These are phyloP conservation scores for Fusarium euwallaceae DNA, from an alignment of 2,329 filamentous ascomycete genomes.

Conservation along the genomic window DNA sequence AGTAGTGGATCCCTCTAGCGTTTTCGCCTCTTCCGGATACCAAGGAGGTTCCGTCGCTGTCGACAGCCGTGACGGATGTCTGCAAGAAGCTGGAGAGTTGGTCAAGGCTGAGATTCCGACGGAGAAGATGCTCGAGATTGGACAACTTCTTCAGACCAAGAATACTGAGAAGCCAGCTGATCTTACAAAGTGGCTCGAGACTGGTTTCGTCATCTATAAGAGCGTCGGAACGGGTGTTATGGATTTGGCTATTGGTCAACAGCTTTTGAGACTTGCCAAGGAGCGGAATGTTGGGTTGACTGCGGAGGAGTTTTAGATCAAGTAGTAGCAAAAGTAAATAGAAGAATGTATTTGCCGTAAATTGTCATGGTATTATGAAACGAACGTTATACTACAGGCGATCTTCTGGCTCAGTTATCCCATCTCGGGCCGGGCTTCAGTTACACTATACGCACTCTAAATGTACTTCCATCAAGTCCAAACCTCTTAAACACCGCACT, in stretches of 20 bases:
- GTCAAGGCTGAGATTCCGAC: constrained; percentile 44
- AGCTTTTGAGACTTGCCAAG: constrained; percentile 69
- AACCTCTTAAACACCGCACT: neutral
- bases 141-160: constrained; percentile 63
- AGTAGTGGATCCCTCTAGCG: constrained; percentile 29
- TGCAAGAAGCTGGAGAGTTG: constrained; percentile 50
- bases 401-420: no score
- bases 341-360: neutral
- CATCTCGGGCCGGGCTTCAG: no score
- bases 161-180: constrained; percentile 7
- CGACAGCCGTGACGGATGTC: constrained; percentile 47
- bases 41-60: constrained; percentile 40
- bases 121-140: constrained; percentile 55
- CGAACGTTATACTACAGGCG: neutral
- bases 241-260: constrained; percentile 74
- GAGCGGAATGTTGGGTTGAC: constrained; percentile 63
- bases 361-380: neutral
- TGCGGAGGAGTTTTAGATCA: constrained; percentile 37
- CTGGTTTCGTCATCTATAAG: constrained; percentile 78
- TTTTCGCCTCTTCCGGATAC: constrained; percentile 11
- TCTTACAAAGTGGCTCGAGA: constrained; percentile 70
- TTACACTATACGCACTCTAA: neutral
- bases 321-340: neutral
- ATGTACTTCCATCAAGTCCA: neutral
- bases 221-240: constrained; percentile 76